Evolutionary conservation across 73 alveolate species (phyloP).

Genomic region (Symbiodinium natans): DNA sequence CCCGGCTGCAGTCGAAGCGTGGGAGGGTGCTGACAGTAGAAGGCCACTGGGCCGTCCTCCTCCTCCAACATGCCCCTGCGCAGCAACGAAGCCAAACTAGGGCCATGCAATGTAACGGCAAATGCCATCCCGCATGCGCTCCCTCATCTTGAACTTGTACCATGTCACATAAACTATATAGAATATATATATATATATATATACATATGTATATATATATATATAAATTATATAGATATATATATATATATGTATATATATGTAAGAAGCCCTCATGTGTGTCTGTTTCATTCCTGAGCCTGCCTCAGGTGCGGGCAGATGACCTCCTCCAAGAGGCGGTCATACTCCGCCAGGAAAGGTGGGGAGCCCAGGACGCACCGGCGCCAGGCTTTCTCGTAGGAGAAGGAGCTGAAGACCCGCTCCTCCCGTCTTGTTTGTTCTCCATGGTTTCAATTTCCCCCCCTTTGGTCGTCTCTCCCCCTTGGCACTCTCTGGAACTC

Average conservation of each 20-base stretch:
- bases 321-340: conserved; percentile 64
- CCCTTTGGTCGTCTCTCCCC: not conserved
- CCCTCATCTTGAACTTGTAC: no score
- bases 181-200: no score
- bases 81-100: no score
- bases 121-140: no score
- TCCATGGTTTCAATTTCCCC: not conserved
- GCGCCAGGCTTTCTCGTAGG: conserved; percentile 62
- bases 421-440: conserved; percentile 11
- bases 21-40: conserved; percentile 75
- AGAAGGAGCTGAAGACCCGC: conserved; percentile 69
- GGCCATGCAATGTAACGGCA: no score
- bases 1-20: conserved; percentile 74
- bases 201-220: no score
- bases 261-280: not conserved
- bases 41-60: conserved; percentile 22
- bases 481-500: not conserved
- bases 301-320: conserved; percentile 48
- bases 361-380: conserved; percentile 72
- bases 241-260: not conserved
- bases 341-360: conserved; percentile 58
- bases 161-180: no score
- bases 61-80: not conserved
- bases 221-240: no score
- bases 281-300: not conserved